A percentile compares a stretch with the other conserved stretches of the same genome.
Conservation (phyloP, 345 rosid species). For the Ricinus communis region DNA sequence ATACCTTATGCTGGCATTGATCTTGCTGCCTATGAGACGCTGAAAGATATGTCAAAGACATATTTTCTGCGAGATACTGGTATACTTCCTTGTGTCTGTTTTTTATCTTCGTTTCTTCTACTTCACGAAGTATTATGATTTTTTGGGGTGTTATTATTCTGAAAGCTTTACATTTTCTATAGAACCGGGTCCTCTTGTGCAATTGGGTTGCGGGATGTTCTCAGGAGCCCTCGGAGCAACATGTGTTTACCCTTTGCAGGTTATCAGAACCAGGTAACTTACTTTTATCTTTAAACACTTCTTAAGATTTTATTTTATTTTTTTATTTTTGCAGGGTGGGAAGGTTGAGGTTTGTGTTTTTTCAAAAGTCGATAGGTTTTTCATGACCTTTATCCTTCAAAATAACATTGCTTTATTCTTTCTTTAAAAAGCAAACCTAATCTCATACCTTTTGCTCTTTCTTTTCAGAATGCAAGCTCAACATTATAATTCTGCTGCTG, state of each 20-base stretch:
- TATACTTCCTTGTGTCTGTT: slow-evolving; percentile 22
- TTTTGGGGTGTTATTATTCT: neutral
- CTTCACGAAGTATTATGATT: neutral
- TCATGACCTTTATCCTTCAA: neutral
- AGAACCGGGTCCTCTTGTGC: slow-evolving; percentile 90
- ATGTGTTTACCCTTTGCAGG: slow-evolving; percentile 93
- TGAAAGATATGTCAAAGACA: slow-evolving; percentile 77
- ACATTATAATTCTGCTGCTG: slow-evolving; percentile 38
- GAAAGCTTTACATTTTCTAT: slow-evolving; percentile 8
- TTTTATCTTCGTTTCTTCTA: neutral
- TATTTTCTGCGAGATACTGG: slow-evolving; percentile 70
- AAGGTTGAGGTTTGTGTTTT: neutral
- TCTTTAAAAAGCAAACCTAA: slow-evolving; percentile 74
- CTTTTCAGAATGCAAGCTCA: slow-evolving; percentile 88
- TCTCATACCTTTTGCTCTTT: neutral
- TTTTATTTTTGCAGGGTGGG: neutral
- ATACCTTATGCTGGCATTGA: slow-evolving; percentile 96
- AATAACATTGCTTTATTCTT: neutral
- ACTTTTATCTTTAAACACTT: neutral
- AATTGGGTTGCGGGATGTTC: slow-evolving; percentile 82
- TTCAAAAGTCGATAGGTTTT: neutral
- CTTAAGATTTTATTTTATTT: neutral
- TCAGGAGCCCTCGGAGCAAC: slow-evolving; percentile 94
- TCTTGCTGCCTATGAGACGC: slow-evolving; percentile 85
- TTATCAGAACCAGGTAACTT: slow-evolving; percentile 78